phyloP scores from a whole-genome alignment of 1,284 basidiomycete species.

The Tremellales sp. region DNA sequence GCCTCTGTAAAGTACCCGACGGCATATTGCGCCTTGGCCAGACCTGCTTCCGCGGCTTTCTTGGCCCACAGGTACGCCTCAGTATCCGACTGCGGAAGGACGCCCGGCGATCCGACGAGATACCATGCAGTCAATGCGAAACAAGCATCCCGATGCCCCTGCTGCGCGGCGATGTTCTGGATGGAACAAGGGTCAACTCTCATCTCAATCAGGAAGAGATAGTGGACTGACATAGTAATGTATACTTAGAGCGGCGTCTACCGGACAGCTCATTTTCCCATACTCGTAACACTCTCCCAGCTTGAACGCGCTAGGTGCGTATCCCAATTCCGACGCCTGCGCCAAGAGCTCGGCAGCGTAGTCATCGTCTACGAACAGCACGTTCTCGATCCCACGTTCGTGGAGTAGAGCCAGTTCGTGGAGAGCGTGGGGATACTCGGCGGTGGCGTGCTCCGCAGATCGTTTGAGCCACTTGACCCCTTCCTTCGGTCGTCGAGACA shows the following conservation, averaged over 20 bases:
- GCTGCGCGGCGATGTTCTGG: conserved; percentile 95
- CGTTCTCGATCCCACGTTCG: conserved; percentile 92
- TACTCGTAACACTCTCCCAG: conserved; percentile 99
- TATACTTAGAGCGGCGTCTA: conserved; percentile 92
- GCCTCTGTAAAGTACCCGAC: conserved; percentile 93
- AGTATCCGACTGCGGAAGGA: conserved; percentile 95
- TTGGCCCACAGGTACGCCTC: conserved; percentile 94
- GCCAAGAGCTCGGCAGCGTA: conserved; percentile 93
- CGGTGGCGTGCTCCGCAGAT: conserved; percentile 87
- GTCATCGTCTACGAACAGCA: conserved; percentile 92
- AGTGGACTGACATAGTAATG: conserved; percentile 88
- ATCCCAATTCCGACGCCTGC: conserved; percentile 90
- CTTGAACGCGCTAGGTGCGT: conserved; percentile 92
- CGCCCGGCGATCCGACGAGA: conserved; percentile 94
- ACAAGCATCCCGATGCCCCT: conserved; percentile 93
- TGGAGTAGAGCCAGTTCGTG: conserved; percentile 94
- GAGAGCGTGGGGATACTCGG: conserved; percentile 92
- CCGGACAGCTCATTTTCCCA: conserved; percentile 97
- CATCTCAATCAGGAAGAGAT: conserved; percentile 2
- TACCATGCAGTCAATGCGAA: conserved; percentile 99
- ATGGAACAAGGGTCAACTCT: conserved; percentile 2
- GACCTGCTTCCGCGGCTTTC: conserved; percentile 81
- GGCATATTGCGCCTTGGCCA: conserved; percentile 92
- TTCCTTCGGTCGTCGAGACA: conserved; percentile 83
- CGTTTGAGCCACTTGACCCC: conserved; percentile 98